Percentiles rank a stretch among this genome's conserved stretches.
phyloP scores from a whole-genome alignment of 2,329 filamentous ascomycete species.

The Chalaropsis thielavioides region DNA sequence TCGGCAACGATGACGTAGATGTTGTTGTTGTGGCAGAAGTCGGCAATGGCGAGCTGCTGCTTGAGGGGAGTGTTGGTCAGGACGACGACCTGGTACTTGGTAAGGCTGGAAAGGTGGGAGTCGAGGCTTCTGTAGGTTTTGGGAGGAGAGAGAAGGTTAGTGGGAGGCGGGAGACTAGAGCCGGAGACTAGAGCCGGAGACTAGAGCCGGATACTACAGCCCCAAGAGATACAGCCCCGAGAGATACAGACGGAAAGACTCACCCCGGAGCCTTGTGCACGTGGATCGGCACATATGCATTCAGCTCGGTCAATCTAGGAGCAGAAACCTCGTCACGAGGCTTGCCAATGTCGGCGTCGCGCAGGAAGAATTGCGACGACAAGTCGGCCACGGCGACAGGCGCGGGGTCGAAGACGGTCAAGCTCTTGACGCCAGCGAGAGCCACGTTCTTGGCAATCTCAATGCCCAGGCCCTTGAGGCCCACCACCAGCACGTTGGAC shows the following conservation, averaged over 20 bases:
- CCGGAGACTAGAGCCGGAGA: no score
- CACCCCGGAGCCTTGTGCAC: slow-evolving; percentile 51
- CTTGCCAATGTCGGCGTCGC: slow-evolving; percentile 76
- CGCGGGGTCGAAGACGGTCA: slow-evolving; percentile 82
- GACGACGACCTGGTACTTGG: slow-evolving; percentile 85
- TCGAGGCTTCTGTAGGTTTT: slow-evolving; percentile 40
- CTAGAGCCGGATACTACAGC: slow-evolving; percentile 19
- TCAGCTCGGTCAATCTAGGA: slow-evolving; percentile 82
- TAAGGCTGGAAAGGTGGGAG: slow-evolving; percentile 64
- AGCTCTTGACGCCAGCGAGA: slow-evolving; percentile 91
- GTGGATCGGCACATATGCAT: slow-evolving; percentile 84
- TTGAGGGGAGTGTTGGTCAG: slow-evolving; percentile 71
- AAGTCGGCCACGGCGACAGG: slow-evolving; percentile 76
- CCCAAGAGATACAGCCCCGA: background rate
- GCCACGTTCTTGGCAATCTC: slow-evolving; percentile 99
- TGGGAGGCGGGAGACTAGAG: background rate
- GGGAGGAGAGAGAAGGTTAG: background rate
- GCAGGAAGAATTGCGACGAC: slow-evolving; percentile 95
- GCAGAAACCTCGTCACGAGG: slow-evolving; percentile 75
- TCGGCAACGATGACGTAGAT: slow-evolving; percentile 83
- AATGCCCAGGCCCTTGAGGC: slow-evolving; percentile 84
- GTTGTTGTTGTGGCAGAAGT: slow-evolving; percentile 87
- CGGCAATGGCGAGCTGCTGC: slow-evolving; percentile 69
- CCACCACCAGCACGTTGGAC: slow-evolving; percentile 84
- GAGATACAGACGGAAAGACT: slow-evolving; percentile 18